Conservation (phyloP, 768 basidiomycete genomes). For the Astraeus odoratus region DNA sequence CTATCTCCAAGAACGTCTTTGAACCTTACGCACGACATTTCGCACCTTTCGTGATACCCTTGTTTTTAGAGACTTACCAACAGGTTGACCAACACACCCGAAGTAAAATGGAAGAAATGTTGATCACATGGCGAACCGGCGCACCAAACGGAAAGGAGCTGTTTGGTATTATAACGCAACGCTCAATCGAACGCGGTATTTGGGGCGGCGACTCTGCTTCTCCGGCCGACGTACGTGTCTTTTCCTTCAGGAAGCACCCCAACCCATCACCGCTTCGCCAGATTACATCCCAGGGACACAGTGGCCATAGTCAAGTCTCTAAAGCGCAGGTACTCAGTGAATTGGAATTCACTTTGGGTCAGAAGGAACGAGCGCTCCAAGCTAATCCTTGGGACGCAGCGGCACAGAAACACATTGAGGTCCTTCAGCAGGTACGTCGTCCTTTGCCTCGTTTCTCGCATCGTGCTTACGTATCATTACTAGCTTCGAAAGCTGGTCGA, state of each 20-base stretch:
- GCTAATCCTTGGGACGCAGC: slow-evolving; percentile 65
- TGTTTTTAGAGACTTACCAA: slow-evolving; percentile 85
- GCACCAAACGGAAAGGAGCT: slow-evolving; percentile 75
- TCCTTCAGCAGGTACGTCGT: slow-evolving; percentile 70
- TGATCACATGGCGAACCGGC: slow-evolving; percentile 89
- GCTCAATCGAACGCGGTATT: slow-evolving; percentile 76
- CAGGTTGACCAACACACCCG: slow-evolving; percentile 79
- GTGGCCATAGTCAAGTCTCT: slow-evolving; percentile 45
- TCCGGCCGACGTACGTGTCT: slow-evolving; percentile 31
- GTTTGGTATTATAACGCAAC: slow-evolving; percentile 76
- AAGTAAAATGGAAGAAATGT: slow-evolving; percentile 97
- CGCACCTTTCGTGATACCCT: slow-evolving; percentile 67
- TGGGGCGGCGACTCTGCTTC: slow-evolving; percentile 55
- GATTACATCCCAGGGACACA: slow-evolving; percentile 25
- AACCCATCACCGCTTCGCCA: slow-evolving; percentile 6
- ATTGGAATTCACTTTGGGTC: slow-evolving; percentile 72
- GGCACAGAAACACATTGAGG: slow-evolving; percentile 64
- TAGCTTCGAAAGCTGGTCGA: slow-evolving; percentile 71
- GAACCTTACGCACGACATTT: slow-evolving; percentile 89
- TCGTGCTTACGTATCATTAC: slow-evolving; percentile 6
- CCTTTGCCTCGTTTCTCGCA: not conserved
- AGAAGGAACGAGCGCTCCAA: slow-evolving; percentile 71
- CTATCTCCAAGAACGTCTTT: slow-evolving; percentile 94
- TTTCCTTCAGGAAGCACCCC: not conserved
- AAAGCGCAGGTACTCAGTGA: slow-evolving; percentile 79